Evolutionary conservation across 441 rosid genomes (phyloP).

Genomic region (Eutrema salsugineum): DNA sequence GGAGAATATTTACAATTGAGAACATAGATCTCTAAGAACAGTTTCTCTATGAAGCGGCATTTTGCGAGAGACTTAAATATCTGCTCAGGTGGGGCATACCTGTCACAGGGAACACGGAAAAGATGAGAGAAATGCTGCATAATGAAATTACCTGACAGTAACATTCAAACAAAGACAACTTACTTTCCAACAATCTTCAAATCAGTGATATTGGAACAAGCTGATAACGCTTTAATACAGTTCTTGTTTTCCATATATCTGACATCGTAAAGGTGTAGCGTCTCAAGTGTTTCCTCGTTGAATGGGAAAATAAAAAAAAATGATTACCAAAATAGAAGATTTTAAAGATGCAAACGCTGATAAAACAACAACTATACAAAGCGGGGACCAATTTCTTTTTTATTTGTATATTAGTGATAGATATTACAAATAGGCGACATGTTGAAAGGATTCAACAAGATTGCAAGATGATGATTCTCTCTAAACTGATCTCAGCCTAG

Average conservation of each 20-base stretch:
- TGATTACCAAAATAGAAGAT: neutral
- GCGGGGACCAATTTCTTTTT: too few relatives aligned
- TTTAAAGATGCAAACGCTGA: too few relatives aligned
- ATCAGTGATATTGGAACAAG: constrained; percentile 60
- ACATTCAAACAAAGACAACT: constrained; percentile 26
- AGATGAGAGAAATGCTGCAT: neutral
- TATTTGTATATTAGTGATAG: too few relatives aligned
- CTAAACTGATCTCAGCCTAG: too few relatives aligned
- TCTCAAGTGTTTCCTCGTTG: constrained; percentile 50
- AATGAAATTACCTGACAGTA: neutral
- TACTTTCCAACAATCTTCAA: constrained; percentile 77
- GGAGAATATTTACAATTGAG: neutral
- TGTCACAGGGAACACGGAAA: constrained; percentile 21
- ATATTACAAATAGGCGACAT: too few relatives aligned
- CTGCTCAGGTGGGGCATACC: constrained; percentile 60
- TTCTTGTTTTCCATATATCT: constrained; percentile 52
- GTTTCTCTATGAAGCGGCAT: constrained; percentile 62
- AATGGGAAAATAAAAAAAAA: constrained; percentile 5
- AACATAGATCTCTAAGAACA: constrained; percentile 41
- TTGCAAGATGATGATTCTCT: too few relatives aligned
- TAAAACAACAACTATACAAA: too few relatives aligned
- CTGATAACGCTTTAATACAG: constrained; percentile 48
- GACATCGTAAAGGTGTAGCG: constrained; percentile 67
- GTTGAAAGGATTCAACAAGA: too few relatives aligned
- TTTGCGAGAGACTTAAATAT: constrained; percentile 44